Conservation (phyloP, 805 yeast species). For the Ogataea angusta region DNA sequence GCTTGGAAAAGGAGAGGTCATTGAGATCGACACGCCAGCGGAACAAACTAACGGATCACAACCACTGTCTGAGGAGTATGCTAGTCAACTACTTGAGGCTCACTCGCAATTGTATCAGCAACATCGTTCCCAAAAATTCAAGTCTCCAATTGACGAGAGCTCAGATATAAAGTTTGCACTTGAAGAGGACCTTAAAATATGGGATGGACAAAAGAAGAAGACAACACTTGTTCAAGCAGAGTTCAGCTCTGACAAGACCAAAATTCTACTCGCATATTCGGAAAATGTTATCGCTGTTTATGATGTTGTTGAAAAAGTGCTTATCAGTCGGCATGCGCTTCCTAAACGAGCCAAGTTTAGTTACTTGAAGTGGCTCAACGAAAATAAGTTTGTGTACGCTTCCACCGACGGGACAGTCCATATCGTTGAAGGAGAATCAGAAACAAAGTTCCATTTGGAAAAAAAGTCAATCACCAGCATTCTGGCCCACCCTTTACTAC, state of each 20-base stretch:
- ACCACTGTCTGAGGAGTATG: constrained; percentile 7
- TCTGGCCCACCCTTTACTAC: constrained; percentile 13
- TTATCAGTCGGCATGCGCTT: constrained; percentile 1
- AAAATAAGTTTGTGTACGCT: constrained; percentile 5
- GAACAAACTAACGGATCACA: neutral
- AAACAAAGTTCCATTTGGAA: constrained; percentile 1
- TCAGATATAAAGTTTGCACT: constrained; percentile 2
- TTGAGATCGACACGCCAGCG: constrained; percentile 21
- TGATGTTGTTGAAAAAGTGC: neutral
- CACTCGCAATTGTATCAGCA: constrained; percentile 17
- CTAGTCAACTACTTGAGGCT: constrained; percentile 12
- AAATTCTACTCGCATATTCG: constrained; percentile 9
- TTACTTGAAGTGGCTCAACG: constrained; percentile 13
- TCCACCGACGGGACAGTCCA: constrained; percentile 8
- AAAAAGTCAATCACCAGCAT: constrained; percentile 8
- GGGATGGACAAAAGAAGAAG: constrained; percentile 9
- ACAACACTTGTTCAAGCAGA: constrained; percentile 1
- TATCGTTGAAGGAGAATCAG: constrained; percentile 1
- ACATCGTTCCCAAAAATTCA: constrained; percentile 22
- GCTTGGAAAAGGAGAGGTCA: constrained; percentile 29
- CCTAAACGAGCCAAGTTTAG: constrained; percentile 8
- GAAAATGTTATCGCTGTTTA: constrained; percentile 8
- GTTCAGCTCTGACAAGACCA: constrained; percentile 3
- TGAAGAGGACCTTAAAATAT: constrained; percentile 2
- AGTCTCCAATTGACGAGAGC: constrained; percentile 13